Base-by-base conservation (phyloP, 805 yeast genomes). In the Candida xyloterini region DNA sequence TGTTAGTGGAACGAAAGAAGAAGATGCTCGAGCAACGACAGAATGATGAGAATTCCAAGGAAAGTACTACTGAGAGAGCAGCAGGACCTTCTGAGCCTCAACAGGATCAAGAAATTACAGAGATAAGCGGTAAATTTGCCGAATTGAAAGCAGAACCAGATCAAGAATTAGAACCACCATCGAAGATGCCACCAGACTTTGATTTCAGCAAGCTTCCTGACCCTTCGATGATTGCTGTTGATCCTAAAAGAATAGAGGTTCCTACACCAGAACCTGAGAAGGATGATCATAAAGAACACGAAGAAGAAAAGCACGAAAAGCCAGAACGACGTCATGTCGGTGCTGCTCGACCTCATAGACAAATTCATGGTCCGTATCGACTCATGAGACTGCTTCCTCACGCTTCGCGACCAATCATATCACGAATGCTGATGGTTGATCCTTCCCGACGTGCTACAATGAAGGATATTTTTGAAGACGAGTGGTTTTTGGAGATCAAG, bases 291-390 rank as follows among this genome's bases (percentile, higher is more conserved):
- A 14, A 36, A 25, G 29, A 22, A 16, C 18, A 13, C 10, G 10
- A 32, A 13, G 35, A 23, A 4, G 15, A 13, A 6, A 24, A 30
- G 25, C 7, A 18, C 7, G 33, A 55, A 41, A 53, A 50, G 26
- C 67, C 67, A 7, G 69, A 64, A 44, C 57, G 64, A 23, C 57
- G 67, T 31, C 65, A 63, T 24, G 50, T 56, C 4, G 27, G 55
- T 16, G 33, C 51, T 29, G 40, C 53, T n/a, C 68, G 71, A 48
- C 51, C 66, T 25, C 66, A 62, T 51, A 77, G 76, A 50, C 81
- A 79, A 46, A 78, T 84, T 16, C 89, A 84, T 53, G 95, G 95
- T 6, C 91, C 93, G 9, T 85, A 85, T 63, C 70, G 95, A 57
- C 66, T 85, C 48, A 77, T 85, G 81, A 75, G 95, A 63, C 65